These are phyloP conservation scores for Alternaria alternata DNA, from an alignment of 2,329 filamentous ascomycete genomes.

Conservation along the genomic window DNA sequence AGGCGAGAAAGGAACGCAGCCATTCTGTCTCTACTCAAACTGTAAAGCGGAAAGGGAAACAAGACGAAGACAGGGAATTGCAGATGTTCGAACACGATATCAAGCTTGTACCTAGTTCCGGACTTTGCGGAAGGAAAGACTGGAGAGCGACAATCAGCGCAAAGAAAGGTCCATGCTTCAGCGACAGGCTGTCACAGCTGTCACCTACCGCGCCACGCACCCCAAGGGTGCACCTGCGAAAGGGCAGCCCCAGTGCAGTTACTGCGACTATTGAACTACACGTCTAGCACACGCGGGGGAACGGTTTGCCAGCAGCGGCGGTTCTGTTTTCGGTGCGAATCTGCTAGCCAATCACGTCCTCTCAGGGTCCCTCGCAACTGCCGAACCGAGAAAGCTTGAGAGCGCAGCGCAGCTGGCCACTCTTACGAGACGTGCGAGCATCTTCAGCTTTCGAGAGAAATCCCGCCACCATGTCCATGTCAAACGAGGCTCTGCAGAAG, in stretches of 20 bases:
- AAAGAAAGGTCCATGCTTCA: slow-evolving; percentile 16
- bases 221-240: neutral
- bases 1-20: slow-evolving; percentile 49
- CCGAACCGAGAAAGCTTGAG: slow-evolving; percentile 35
- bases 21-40: slow-evolving; percentile 21
- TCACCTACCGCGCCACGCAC: slow-evolving; percentile 6
- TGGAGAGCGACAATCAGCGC: slow-evolving; percentile 15
- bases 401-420: slow-evolving; percentile 15
- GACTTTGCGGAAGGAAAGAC: slow-evolving; percentile 25
- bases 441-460: slow-evolving; percentile 5
- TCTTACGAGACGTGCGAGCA: slow-evolving; percentile 9
- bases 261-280: neutral
- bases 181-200: slow-evolving; percentile 4
- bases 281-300: neutral
- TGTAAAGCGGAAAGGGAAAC: neutral
- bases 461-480: slow-evolving; percentile 77
- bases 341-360: slow-evolving; percentile 26
- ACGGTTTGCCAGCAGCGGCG: slow-evolving; percentile 1
- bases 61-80: neutral
- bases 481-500: slow-evolving; percentile 94
- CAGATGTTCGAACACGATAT: neutral
- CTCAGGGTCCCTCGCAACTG: slow-evolving; percentile 16
- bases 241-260: neutral
- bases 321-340: slow-evolving; percentile 16
- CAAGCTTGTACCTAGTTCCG: slow-evolving; percentile 21